Percentiles rank a stretch among this genome's conserved stretches.
These are phyloP conservation scores for Penicillium brevicompactum DNA, from an alignment of 2,329 filamentous ascomycete species.

Conservation along the genomic window DNA sequence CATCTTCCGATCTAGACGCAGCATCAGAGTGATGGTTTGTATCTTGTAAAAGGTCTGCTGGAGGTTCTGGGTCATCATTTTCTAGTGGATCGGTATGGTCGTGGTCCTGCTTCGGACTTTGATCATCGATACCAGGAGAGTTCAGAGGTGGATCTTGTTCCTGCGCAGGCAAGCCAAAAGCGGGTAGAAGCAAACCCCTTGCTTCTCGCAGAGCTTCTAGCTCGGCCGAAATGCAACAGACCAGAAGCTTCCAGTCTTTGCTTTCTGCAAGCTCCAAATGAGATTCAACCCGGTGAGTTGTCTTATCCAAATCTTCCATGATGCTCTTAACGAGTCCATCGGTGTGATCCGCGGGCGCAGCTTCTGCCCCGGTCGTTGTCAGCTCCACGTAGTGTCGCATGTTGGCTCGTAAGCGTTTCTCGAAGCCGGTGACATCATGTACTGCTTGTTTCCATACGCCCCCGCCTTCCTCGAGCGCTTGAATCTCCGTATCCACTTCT, in stretches of 20 bases:
- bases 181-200: conserved; percentile 36
- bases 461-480: conserved; percentile 61
- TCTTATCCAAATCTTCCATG: conserved; percentile 49
- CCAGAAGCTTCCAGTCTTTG: conserved; percentile 62
- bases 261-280: conserved; percentile 55
- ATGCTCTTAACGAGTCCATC: conserved; percentile 34
- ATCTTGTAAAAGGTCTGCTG: conserved; percentile 40
- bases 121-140: conserved; percentile 10
- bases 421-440: conserved; percentile 55
- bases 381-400: conserved; percentile 37
- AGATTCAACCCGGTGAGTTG: conserved; percentile 50
- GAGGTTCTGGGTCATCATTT: conserved; percentile 37
- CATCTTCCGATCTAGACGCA: conserved; percentile 38
- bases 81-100: conserved; percentile 23
- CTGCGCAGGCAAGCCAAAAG: conserved; percentile 32
- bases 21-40: conserved; percentile 20
- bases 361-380: conserved; percentile 17
- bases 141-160: conserved; percentile 14
- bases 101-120: conserved; percentile 1
- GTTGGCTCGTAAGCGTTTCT: conserved; percentile 33
- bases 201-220: conserved; percentile 56
- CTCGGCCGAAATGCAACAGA: conserved; percentile 65
- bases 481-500: conserved; percentile 55
- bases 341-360: conserved; percentile 19
- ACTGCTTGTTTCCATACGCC: conserved; percentile 60